Conservation (phyloP, 345 rosid species). For the Gossypium longicalyx region DNA sequence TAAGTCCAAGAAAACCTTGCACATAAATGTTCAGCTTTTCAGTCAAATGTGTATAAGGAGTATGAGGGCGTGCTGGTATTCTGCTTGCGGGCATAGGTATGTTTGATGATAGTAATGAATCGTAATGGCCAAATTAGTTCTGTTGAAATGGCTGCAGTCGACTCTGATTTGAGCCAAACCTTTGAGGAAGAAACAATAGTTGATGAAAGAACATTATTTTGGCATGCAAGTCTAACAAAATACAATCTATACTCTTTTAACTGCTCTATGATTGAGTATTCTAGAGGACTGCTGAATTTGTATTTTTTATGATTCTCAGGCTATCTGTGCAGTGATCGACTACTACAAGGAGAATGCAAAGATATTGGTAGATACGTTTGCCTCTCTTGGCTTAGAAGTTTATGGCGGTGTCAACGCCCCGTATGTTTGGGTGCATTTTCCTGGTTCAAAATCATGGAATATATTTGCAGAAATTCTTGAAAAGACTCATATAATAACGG, state of each 20-base stretch:
- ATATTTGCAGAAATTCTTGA: conserved; percentile 64
- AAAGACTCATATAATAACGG: conserved; percentile 56
- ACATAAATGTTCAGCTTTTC: neutral
- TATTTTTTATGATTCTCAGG: conserved; percentile 25
- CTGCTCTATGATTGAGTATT: neutral
- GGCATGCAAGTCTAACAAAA: conserved; percentile 5
- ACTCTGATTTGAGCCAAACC: neutral
- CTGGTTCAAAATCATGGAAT: conserved; percentile 62
- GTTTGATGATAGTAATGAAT: neutral
- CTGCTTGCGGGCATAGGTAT: neutral
- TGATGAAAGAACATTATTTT: neutral
- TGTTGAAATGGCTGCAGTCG: neutral
- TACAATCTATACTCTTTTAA: neutral
- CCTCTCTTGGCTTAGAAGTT: conserved; percentile 43
- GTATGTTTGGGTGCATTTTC: conserved; percentile 72
- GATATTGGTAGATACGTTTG: conserved; percentile 48
- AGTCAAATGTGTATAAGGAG: neutral
- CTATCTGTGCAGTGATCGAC: conserved; percentile 29
- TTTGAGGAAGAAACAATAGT: neutral
- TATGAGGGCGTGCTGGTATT: neutral
- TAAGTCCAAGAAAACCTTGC: conserved; percentile 13
- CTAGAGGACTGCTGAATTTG: neutral
- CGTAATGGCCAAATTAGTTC: no score
- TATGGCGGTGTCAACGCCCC: conserved; percentile 78
- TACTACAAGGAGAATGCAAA: conserved; percentile 64